Evolutionary conservation across 352 stramenopile genomes (phyloP), one percentile per base, ranked within the genome.

Genomic region (Phytophthora europaea): DNA sequence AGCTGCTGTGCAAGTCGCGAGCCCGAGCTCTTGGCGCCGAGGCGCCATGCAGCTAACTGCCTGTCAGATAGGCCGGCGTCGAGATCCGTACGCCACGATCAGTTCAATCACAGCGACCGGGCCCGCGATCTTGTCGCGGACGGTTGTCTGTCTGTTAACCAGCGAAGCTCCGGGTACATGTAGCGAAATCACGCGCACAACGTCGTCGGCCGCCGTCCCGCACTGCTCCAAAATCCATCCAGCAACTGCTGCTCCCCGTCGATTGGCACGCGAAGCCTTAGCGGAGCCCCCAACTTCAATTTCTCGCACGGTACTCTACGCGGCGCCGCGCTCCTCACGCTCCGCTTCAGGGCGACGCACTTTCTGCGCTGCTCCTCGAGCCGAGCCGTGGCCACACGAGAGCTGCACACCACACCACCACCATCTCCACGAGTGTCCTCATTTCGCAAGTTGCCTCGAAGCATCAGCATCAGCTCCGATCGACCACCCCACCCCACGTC

Each of bases 401-500:
- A 81, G 56, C 67, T 75, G 59, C 36, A 43, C 36, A 15, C 36
- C 56, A 68, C 72, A 70, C 51, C 51, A 65, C 57, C 45, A 64
- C 34, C 65, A 66, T 73, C 66, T 57, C 50, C 18, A 12, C 36
- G 33, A 56, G 43, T 70, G 54, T 75, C 43, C 71, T 77, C 75
- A 82, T 73, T 82, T 66, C 61, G 23, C 60, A 82, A 80, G 45
- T 79, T 82, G 71, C 72, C 74, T 65, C n/a, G 54, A 72, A 67
- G 47, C 61, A 31, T 31, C 26, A 31, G 53, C 75, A 67, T 57
- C 47, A 70, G 50, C 58, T 73, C 34, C 63, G 38, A 51, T 54
- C 50, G 52, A 34, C 52, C 50, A 22, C 18, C 48, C 48, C 53
- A 67, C 31, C 43, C 56, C 20, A 16, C 36, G 26, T 52, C 53